Conservation (phyloP, 306 rosid genomes). For the Datisca glomerata region DNA sequence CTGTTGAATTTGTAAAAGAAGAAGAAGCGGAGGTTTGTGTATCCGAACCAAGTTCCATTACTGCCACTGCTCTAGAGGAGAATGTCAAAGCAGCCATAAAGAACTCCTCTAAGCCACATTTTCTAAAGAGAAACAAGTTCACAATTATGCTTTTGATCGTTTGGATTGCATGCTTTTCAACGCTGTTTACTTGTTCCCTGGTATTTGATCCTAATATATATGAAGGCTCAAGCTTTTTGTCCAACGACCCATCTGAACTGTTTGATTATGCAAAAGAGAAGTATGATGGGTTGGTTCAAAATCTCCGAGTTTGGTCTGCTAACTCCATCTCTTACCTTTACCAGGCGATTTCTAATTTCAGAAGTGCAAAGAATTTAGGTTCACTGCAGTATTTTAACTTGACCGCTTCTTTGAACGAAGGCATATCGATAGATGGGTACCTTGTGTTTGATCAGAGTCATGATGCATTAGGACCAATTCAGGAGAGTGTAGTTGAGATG, state of each 20-base stretch:
- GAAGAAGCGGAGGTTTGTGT: slow-evolving; percentile 4
- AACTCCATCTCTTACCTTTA: slow-evolving; percentile 18
- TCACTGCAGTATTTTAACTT: slow-evolving; percentile 37
- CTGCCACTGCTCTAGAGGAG: slow-evolving; percentile 11
- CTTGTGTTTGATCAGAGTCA: slow-evolving; percentile 15
- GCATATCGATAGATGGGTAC: slow-evolving; percentile 10
- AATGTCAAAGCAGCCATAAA: slow-evolving; percentile 20
- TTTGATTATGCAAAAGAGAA: slow-evolving; percentile 27
- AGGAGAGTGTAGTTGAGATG: background rate
- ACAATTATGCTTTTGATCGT: slow-evolving; percentile 33
- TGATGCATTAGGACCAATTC: slow-evolving; percentile 1
- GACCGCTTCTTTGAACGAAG: slow-evolving; percentile 18
- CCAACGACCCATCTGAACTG: slow-evolving; percentile 19
- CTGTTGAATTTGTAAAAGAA: slow-evolving; percentile 20
- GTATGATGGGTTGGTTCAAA: slow-evolving; percentile 23
- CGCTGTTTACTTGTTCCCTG: slow-evolving; percentile 17
- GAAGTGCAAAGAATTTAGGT: slow-evolving; percentile 14
- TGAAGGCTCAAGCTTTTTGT: slow-evolving; percentile 16
- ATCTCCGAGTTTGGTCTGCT: slow-evolving; percentile 20
- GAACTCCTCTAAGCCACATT: slow-evolving; percentile 16
- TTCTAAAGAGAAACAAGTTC: slow-evolving; percentile 25
- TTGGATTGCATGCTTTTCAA: slow-evolving; percentile 24
- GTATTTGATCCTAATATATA: slow-evolving; percentile 21
- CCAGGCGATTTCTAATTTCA: slow-evolving; percentile 22
- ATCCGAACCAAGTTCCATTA: slow-evolving; percentile 21